Base-by-base conservation (phyloP, 208 protist genomes). In the Acanthamoeba castellanii region DNA sequence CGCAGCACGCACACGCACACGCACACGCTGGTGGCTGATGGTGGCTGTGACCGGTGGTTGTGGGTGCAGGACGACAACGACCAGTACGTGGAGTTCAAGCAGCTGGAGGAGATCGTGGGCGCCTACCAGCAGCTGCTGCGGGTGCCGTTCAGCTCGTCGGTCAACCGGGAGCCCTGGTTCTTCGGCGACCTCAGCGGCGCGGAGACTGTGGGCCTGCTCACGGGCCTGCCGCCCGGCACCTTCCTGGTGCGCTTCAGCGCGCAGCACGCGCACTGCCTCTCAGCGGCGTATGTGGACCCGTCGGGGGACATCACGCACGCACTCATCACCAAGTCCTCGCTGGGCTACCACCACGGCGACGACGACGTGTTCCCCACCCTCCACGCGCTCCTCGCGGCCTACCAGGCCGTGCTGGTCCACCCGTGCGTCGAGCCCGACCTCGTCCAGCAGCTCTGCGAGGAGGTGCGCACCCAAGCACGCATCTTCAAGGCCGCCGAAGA, bases 171-270 rank as follows among this genome's bases (percentile, higher is more conserved):
- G 32, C 27, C 45, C 14, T 91, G 85, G 85, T 91, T 91, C 37
- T 91, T 47, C 34, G 85, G 85, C 8, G 85, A 91, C 34, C 37
- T 91, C 20, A 91, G 22, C n/a, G 85, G 85, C 6, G 72, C 42
- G 13, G 85, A 91, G 52, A 91, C 85, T 52, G 52, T 70, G 16
- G 34, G 85, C 4, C 34, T 91, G 5, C 55, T 91, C 34, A 37
- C 22, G 8, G 55, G 55, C 11, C 42, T 30, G 6, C 50, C 52
- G 4, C 22, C 20, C n/a, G n/a, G n/a, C n/a, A n/a, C n/a, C n/a
- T n/a, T n/a, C n/a, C n/a, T n/a, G n/a, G n/a, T n/a, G n/a, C 85
- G 85, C n/a, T 91, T 34, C 85, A 72, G 55, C 59, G 85, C 55
- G 8, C 85, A 91, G 27, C 85, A 68, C 30, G 22, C 42, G 22